Evolutionary conservation across 177 flowering plant genomes (phyloP).

Genomic region (Tripterygium wilfordii): DNA sequence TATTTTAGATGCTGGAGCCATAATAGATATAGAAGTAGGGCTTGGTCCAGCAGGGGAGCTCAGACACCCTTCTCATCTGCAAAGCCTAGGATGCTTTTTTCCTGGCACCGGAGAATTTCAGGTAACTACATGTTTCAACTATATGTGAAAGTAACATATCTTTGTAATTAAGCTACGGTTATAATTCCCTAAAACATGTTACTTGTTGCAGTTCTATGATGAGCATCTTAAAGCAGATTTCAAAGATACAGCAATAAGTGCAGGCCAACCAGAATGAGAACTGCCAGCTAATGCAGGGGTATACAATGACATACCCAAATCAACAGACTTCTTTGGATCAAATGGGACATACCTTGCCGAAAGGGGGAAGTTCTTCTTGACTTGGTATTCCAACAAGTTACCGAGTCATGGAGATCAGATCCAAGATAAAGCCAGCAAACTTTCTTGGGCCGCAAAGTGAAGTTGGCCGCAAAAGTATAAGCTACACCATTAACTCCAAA

Average conservation of each 20-base stretch:
- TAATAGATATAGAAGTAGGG: constrained; percentile 80
- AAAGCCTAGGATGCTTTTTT: constrained; percentile 70
- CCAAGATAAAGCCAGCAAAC: constrained; percentile 68
- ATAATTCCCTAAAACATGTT: background rate
- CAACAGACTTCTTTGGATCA: constrained; percentile 52
- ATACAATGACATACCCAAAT: constrained; percentile 62
- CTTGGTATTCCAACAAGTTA: constrained; percentile 78
- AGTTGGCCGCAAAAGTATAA: constrained; percentile 69
- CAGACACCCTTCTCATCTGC: constrained; percentile 75
- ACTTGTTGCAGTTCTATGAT: constrained; percentile 80
- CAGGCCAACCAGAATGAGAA: constrained; percentile 74
- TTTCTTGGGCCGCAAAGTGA: constrained; percentile 64
- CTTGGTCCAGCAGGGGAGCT: constrained; percentile 91
- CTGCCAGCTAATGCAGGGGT: constrained; percentile 71
- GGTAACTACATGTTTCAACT: constrained; percentile 19
- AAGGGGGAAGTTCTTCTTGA: constrained; percentile 70
- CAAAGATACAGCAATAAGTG: constrained; percentile 45
- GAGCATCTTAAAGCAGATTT: constrained; percentile 58
- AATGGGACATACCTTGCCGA: constrained; percentile 60
- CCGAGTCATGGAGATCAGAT: constrained; percentile 79
- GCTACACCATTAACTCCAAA: constrained; percentile 1
- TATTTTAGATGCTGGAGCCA: constrained; percentile 48
- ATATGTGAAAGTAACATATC: background rate
- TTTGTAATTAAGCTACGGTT: background rate
- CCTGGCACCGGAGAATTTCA: constrained; percentile 92